Base-by-base conservation (phyloP, 2,329 filamentous ascomycete genomes). In the Fusarium citri region DNA sequence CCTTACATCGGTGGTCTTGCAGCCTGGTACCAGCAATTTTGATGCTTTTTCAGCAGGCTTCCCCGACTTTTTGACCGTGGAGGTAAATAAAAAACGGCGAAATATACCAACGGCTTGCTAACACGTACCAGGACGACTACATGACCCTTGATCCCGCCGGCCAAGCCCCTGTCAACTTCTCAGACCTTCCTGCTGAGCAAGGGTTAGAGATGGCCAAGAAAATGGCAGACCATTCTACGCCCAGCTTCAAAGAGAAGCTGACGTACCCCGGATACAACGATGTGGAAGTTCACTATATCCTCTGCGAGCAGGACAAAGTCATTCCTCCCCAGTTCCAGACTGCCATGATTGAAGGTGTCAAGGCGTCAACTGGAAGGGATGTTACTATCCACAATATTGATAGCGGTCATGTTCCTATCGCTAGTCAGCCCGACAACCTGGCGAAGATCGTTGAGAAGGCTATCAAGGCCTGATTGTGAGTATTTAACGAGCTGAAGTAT, bases 231-330 rank as follows among this genome's bases (percentile, higher is more conserved):
- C 67, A 71, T 37, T 71, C 68, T 5, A 71, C 64, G 0, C 12
- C 53, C 4, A 71, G 68, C 31, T 71, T 71, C 18, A 40, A 41
- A 10, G 68, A 71, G 2, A 59, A 59, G 18, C 15, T 71, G 26
- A 71, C 56, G 0, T 71, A 71, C 4, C 37, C 68, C 30, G 68
- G 68, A 0, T 71, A 71, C 2, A 65, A 71, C 7, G 64, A 71
- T 3, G 67, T 71, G 4, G 42, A 71, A 3, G 64, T 68, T 6
- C 53, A 71, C 14, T 71, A 71, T 5, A 56, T 71, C 4, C 31
- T 71, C 1, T 71, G 68, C 8, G 61, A 66, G 11, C 40, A 66
- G 31, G 67, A 69, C 6, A 25, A 30, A 15, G 31, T 56, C 3
- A 63, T 69, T 4, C 62, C 49, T 3, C 26, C 53, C 2, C 26